Conservation (phyloP, 768 basidiomycete species). For the Leccinum sublutescens region DNA sequence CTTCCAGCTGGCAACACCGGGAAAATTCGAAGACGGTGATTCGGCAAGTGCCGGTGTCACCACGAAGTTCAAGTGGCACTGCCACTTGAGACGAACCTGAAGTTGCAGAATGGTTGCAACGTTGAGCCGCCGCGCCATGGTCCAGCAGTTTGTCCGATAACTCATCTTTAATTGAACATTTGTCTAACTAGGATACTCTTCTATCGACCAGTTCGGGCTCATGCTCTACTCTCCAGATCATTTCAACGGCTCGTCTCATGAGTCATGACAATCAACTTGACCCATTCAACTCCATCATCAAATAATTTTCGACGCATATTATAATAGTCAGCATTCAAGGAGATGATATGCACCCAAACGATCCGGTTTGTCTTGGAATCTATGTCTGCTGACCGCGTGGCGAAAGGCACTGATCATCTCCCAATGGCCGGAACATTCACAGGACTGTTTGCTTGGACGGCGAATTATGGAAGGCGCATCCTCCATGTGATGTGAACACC, state of each 20-base stretch:
- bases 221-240: not conserved
- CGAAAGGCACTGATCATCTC: not conserved
- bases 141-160: too few relatives aligned
- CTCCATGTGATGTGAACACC: not conserved
- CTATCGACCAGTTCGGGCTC: not conserved
- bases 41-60: too few relatives aligned
- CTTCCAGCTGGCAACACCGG: not conserved
- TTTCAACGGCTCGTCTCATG: not conserved
- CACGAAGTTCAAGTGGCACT: too few relatives aligned
- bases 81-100: too few relatives aligned
- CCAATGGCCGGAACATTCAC: slow-evolving; percentile 2
- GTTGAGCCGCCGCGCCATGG: too few relatives aligned
- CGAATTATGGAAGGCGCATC: slow-evolving; percentile 1
- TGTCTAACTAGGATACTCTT: not conserved
- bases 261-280: not conserved
- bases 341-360: not conserved
- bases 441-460: not conserved
- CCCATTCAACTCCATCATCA: not conserved
- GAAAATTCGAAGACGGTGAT: too few relatives aligned
- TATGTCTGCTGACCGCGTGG: not conserved
- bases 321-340: not conserved
- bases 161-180: too few relatives aligned
- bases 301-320: not conserved
- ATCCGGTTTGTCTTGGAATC: not conserved
- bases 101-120: too few relatives aligned